A percentile compares a stretch with the other conserved stretches of the same genome.
phyloP scores from a whole-genome alignment of 352 stramenopile genomes.

The Globisporangium nunn region DNA sequence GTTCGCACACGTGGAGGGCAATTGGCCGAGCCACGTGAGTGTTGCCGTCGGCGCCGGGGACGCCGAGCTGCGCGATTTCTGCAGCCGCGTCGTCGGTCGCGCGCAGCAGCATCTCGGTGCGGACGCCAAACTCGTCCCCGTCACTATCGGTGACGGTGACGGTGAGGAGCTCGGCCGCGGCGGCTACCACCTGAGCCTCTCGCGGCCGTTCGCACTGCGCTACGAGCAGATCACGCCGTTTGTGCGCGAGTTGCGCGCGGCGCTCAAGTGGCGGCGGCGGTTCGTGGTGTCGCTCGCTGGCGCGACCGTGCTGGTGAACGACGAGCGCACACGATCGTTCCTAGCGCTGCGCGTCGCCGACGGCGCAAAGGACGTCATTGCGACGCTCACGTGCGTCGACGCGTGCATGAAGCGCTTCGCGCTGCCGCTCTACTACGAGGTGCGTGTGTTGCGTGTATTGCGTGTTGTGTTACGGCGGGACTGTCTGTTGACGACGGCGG shows the following conservation, averaged over 20 bases:
- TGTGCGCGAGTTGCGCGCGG: constrained; percentile 49
- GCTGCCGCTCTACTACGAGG: constrained; percentile 57
- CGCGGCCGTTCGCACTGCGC: constrained; percentile 63
- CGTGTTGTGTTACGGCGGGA: constrained; percentile 12
- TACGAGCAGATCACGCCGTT: constrained; percentile 67
- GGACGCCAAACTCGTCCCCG: constrained; percentile 23
- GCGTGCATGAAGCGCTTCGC: constrained; percentile 47
- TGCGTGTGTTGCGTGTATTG: constrained; percentile 8
- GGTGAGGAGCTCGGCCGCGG: constrained; percentile 1
- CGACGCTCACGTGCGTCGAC: constrained; percentile 50
- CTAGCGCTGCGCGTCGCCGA: constrained; percentile 40
- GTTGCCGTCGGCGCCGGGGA: constrained; percentile 29
- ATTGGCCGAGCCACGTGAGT: constrained; percentile 76
- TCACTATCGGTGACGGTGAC: constrained; percentile 19
- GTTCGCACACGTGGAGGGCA: constrained; percentile 72
- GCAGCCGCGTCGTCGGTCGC: constrained; percentile 19
- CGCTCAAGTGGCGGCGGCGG: constrained; percentile 62
- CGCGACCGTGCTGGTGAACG: constrained; percentile 53
- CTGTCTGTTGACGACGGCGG: constrained; percentile 34
- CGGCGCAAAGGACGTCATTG: constrained; percentile 25
- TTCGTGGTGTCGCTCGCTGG: constrained; percentile 36
- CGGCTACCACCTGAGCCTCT: constrained; percentile 63
- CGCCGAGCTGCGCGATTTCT: constrained; percentile 19
- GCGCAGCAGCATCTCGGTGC: constrained; percentile 16
- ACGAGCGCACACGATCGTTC: constrained; percentile 72